These are phyloP conservation scores for Omphalea diandra DNA, from an alignment of 441 rosid genomes.

Conservation along the genomic window DNA sequence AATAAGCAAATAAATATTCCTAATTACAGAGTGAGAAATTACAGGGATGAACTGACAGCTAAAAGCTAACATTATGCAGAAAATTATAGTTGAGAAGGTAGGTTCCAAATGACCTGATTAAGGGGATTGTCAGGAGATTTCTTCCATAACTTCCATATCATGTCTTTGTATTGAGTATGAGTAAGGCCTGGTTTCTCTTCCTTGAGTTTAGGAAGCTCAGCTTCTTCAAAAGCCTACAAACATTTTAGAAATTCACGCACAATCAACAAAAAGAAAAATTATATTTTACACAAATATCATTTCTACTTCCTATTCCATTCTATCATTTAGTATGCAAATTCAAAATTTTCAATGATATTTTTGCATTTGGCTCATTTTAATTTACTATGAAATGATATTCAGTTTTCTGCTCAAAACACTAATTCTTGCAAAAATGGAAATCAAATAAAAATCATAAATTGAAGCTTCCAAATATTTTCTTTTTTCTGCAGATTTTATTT, in stretches of 20 bases:
- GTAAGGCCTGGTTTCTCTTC: constrained; percentile 97
- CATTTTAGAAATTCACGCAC: background rate
- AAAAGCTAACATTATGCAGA: background rate
- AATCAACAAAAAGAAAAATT: background rate
- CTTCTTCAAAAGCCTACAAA: constrained; percentile 85
- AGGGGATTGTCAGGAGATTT: constrained; percentile 98
- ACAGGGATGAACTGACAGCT: background rate
- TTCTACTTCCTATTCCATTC: background rate
- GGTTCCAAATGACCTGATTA: constrained; percentile 61
- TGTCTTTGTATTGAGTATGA: constrained; percentile 90
- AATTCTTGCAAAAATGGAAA: background rate
- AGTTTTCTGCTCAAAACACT: background rate
- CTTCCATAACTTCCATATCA: constrained; percentile 99
- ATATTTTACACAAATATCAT: background rate
- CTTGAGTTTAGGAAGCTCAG: constrained; percentile 84
- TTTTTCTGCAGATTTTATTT: background rate
- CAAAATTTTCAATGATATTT: background rate
- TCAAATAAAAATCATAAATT: background rate
- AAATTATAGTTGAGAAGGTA: background rate
- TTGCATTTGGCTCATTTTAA: background rate
- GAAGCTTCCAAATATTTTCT: background rate
- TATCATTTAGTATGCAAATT: background rate
- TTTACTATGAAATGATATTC: background rate
- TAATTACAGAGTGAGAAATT: background rate
- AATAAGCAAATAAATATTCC: background rate